phyloP scores from a whole-genome alignment of 23 red algal genomes.

The Chondrus crispus region DNA sequence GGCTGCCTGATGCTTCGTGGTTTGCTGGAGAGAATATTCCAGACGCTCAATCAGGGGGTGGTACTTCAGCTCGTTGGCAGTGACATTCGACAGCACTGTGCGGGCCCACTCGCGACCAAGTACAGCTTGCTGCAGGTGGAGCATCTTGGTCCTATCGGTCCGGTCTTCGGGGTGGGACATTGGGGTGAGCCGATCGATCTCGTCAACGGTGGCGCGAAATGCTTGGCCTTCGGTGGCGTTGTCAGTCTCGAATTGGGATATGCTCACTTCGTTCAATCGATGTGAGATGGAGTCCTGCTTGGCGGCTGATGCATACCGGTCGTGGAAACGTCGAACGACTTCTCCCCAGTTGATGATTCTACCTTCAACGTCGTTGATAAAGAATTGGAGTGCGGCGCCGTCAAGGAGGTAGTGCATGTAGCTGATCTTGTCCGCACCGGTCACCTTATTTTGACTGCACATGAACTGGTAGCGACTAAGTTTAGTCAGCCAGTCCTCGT shows the following conservation, averaged over 20 bases:
- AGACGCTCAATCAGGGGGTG: too few relatives aligned
- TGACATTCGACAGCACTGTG: too few relatives aligned
- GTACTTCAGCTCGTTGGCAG: too few relatives aligned
- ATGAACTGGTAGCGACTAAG: neutral
- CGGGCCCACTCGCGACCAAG: too few relatives aligned
- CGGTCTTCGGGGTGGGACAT: too few relatives aligned
- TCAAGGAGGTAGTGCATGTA: neutral
- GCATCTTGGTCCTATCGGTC: too few relatives aligned
- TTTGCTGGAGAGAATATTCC: too few relatives aligned
- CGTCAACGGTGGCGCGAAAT: too few relatives aligned
- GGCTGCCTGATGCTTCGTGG: too few relatives aligned
- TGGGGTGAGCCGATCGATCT: too few relatives aligned
- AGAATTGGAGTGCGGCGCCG: neutral
- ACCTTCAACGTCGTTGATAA: neutral
- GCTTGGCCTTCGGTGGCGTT: neutral
- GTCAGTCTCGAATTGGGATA: neutral
- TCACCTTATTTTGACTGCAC: neutral
- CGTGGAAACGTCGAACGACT: neutral
- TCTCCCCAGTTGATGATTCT: neutral
- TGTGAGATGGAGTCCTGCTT: neutral
- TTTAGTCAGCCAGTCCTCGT: neutral
- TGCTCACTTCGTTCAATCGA: neutral
- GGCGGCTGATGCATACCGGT: neutral
- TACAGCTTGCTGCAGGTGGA: too few relatives aligned
- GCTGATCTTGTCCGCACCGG: neutral